Evolutionary conservation across 139 green algal genomes (phyloP).

Genomic region (Haematococcus lacustris): DNA sequence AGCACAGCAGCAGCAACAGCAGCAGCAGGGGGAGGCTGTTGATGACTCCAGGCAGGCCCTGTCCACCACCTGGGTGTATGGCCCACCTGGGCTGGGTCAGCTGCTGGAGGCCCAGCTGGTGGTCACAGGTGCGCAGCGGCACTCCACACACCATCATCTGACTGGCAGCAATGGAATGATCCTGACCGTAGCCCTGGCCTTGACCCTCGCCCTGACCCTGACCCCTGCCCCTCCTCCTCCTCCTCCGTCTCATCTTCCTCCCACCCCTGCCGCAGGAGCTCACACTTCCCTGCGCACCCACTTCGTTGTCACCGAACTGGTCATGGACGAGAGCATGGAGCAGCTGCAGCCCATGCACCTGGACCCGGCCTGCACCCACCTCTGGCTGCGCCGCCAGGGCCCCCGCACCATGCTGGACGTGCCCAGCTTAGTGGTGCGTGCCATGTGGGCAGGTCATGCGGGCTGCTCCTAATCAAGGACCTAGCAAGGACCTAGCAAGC

Average conservation of each 20-base stretch:
- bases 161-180: too few relatives aligned
- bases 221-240: too few relatives aligned
- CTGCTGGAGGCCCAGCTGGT: constrained; percentile 38
- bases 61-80: constrained; percentile 28
- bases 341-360: not conserved
- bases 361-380: not conserved
- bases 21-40: not conserved
- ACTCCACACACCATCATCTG: too few relatives aligned
- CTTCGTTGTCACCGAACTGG: constrained; percentile 34
- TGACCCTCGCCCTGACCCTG: too few relatives aligned
- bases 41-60: constrained; percentile 1
- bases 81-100: constrained; percentile 33
- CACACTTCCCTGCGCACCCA: constrained; percentile 16
- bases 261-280: not conserved
- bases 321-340: not conserved
- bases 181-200: too few relatives aligned
- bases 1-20: not conserved
- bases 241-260: too few relatives aligned
- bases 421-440: too few relatives aligned
- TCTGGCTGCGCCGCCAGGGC: constrained; percentile 13
- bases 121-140: constrained; percentile 13
- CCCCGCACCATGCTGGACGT: not conserved
- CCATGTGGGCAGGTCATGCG: too few relatives aligned
- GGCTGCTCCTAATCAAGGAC: too few relatives aligned
- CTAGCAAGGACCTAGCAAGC: too few relatives aligned